These are phyloP conservation scores for Microcera coccophila DNA, from an alignment of 2,329 filamentous ascomycete genomes.

Conservation along the genomic window DNA sequence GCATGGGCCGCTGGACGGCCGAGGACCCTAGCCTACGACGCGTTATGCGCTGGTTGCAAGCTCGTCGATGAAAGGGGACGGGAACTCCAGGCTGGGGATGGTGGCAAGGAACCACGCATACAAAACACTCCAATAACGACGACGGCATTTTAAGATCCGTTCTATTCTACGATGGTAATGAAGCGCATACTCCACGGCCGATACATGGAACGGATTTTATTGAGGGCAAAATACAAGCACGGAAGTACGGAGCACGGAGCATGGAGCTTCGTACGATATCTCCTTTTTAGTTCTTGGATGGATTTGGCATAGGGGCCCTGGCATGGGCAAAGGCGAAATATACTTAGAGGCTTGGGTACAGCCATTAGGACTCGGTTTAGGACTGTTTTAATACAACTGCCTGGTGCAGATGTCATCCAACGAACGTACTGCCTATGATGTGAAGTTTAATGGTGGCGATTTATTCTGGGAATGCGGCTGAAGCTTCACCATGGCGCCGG, in stretches of 20 bases:
- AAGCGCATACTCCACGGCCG: constrained; percentile 17
- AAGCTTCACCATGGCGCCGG: no score
- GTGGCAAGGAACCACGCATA: not conserved
- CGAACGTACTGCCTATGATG: no score
- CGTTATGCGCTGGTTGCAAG: constrained; percentile 56
- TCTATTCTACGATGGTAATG: constrained; percentile 23
- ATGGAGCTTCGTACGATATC: not conserved
- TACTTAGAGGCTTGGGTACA: constrained; percentile 14
- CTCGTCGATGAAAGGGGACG: constrained; percentile 23
- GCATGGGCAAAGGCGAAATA: constrained; percentile 6
- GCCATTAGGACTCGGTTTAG: constrained; percentile 19
- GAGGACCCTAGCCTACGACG: constrained; percentile 58
- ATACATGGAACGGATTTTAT: constrained; percentile 13
- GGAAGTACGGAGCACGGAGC: no score
- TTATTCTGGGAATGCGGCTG: no score
- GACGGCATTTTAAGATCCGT: constrained; percentile 10
- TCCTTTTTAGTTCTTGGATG: constrained; percentile 1
- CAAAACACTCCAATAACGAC: not conserved
- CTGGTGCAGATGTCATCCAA: constrained; percentile 23
- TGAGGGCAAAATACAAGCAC: constrained; percentile 11
- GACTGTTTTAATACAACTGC: constrained; percentile 23
- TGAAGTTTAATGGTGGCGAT: no score
- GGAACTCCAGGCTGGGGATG: constrained; percentile 1
- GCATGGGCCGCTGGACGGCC: constrained; percentile 57
- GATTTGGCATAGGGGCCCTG: constrained; percentile 7